Evolutionary conservation across 1,139 yeast genomes (phyloP), one percentile per base, ranked within the genome.

Genomic region (Debaryomycetaceae sp.): DNA sequence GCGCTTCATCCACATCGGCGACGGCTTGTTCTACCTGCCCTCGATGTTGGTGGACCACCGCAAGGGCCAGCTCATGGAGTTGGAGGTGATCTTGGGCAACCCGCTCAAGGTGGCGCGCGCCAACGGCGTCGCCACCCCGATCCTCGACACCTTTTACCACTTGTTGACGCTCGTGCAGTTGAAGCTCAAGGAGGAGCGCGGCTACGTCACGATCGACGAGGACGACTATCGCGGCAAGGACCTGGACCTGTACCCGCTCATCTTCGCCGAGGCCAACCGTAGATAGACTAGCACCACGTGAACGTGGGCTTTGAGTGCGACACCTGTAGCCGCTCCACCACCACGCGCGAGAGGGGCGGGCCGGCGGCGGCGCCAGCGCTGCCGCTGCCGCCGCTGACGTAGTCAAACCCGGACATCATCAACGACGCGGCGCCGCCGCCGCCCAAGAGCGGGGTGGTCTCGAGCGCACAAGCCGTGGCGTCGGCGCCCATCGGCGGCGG

Each of bases 41-140:
- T 79, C 88, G 13, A 82, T 81, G 88, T 68, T 76, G 42, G 77
- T 83, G 10, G 94, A 83, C 51, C 63, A 71, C 18, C 69, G 83
- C 36, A 80, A 81, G 53, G 76, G 77, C 14, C 82, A 81, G 45
- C 77, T 78, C 36, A 68, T 82, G 47, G 94, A 84, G 53, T 57
- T 79, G 32, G 88, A 82, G 46, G 76, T 75, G 15, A 78, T 84
- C 39, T 58, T 83, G 33, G 89, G 91, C 2, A 82, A 78, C 48
- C 86, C 91, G 0, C 55, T 84, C 40, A 64, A 65, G 25, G 60
- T 77, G 30, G 91, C 88, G 2, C 51, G 61, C 28, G 61, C 61
- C 34, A 68, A 75, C 37, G 65, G 66, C 3, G 73, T 83, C n/a
- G 49, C 56, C 0, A 65, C 81, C 1, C 94, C 93, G 0, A 59